These are phyloP conservation scores for Fusarium sp. DNA, from an alignment of 2,329 filamentous ascomycete genomes.

Conservation along the genomic window DNA sequence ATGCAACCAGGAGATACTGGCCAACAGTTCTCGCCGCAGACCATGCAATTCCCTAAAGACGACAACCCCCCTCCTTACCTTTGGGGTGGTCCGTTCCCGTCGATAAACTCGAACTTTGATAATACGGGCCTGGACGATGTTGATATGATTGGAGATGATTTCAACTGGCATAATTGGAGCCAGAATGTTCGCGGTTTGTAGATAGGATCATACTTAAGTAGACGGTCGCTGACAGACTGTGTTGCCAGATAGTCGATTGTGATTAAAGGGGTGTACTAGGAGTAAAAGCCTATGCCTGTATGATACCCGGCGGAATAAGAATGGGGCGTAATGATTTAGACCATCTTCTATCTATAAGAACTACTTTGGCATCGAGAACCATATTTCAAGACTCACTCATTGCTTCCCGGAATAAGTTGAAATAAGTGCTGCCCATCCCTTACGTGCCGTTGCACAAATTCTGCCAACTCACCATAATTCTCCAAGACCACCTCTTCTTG, in stretches of 20 bases:
- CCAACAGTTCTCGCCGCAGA: conserved; percentile 33
- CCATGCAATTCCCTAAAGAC: conserved; percentile 47
- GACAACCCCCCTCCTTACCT: conserved; percentile 57
- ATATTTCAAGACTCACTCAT: too few species aligned
- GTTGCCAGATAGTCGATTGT: conserved; percentile 4
- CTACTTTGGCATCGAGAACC: too few species aligned
- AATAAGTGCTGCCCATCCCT: too few species aligned
- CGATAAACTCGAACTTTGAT: conserved; percentile 48
- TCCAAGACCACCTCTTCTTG: too few species aligned
- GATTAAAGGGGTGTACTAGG: conserved; percentile 7
- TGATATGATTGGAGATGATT: conserved; percentile 58
- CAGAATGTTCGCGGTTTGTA: conserved; percentile 57
- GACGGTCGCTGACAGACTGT: conserved; percentile 34
- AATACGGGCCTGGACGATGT: conserved; percentile 49
- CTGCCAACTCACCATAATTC: too few species aligned
- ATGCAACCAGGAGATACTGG: conserved; percentile 16
- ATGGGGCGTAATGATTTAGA: conserved; percentile 1
- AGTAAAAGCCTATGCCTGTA: conserved; percentile 31
- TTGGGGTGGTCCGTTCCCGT: conserved; percentile 55
- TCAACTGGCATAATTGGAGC: conserved; percentile 65
- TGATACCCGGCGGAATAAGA: conserved; percentile 43
- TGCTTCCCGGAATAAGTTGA: too few species aligned
- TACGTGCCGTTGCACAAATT: too few species aligned
- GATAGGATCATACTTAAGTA: conserved; percentile 47
- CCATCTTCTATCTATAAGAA: too few species aligned